Evolutionary conservation across 306 rosid species (phyloP), one percentile per base, ranked within the genome.

Genomic region (Canavalia gladiata): DNA sequence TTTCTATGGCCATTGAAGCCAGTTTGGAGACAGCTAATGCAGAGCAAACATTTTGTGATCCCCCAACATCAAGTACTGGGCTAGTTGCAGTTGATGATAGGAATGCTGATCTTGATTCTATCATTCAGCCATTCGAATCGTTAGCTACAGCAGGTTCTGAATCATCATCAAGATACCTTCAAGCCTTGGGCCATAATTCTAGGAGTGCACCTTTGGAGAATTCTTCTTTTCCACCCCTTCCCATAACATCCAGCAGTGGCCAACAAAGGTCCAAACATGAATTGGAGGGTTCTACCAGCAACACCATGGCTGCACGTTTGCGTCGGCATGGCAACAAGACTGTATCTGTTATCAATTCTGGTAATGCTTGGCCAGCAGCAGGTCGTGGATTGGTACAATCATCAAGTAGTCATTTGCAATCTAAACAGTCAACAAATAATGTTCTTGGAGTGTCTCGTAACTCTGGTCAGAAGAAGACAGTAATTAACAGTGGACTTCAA

Each of bases 141-240:
- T 81, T 88, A 67, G 83, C 75, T 68, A 75, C 84, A 2, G 46
- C 81, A 28, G 91, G 89, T 82, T 76, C 89, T 33, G 98, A 95
- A 79, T 25, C 82, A 77, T 45, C 99, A 62, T 57, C 92, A 62
- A 87, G 98, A 76, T 95, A 95, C 84, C 97, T 80, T 75, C 98
- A 93, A 83, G 99, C 99, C 54, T 85, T 95, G 86, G 97, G 99
- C 28, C 90, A 85, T 2, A 72, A 68, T 75, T 83, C 96, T 64
- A 77, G 81, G 63, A 85, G 37, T 75, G 81, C 84, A 18, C 77
- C 85, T 55, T 73, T 93, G 84, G 91, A 6, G 74, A 93, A 87
- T 77, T 90, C 98, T 79, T 88, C 91, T 76, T 95, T 95, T 87
- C 99, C 99, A 66, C 98, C 99, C 4, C 97, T 95, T 10, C 80